Conservation (phyloP, 441 rosid species). For the Pelargonium australe region DNA sequence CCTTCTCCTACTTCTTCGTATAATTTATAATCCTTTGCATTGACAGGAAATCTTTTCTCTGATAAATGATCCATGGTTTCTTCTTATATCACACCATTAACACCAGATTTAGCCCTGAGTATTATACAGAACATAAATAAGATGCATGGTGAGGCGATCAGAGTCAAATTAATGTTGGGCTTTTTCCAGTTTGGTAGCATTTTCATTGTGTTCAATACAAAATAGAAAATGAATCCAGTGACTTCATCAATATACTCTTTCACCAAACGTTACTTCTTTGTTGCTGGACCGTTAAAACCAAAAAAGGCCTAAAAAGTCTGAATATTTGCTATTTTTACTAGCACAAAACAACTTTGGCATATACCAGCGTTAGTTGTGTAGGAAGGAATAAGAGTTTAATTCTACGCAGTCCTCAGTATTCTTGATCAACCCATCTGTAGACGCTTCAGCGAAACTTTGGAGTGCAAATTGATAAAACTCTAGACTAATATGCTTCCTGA, state of each 20-base stretch:
- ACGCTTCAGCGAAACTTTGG: neutral
- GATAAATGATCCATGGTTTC: constrained; percentile 47
- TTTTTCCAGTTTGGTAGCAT: constrained; percentile 76
- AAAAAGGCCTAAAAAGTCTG: constrained; percentile 15
- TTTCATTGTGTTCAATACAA: constrained; percentile 36
- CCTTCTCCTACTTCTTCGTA: constrained; percentile 98
- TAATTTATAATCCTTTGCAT: constrained; percentile 71
- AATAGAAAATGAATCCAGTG: constrained; percentile 24
- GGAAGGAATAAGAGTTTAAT: neutral
- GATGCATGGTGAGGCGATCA: constrained; percentile 25
- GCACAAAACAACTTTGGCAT: constrained; percentile 3
- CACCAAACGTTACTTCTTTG: constrained; percentile 10
- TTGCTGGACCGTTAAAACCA: too few species aligned
- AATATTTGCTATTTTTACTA: constrained; percentile 14
- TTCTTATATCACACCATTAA: constrained; percentile 40
- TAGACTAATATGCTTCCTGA: constrained; percentile 13
- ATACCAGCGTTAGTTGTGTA: neutral
- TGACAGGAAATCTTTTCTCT: constrained; percentile 68
- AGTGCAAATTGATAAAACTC: neutral
- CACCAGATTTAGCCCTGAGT: constrained; percentile 33
- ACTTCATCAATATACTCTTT: constrained; percentile 29
- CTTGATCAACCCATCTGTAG: constrained; percentile 9
- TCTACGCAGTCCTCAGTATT: neutral
- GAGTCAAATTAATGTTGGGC: constrained; percentile 37
- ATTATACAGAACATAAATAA: constrained; percentile 28